A percentile compares a stretch with the other conserved stretches of the same genome.
These are phyloP conservation scores for Apiospora pterosperma DNA, from an alignment of 2,329 filamentous ascomycete genomes.

Conservation along the genomic window DNA sequence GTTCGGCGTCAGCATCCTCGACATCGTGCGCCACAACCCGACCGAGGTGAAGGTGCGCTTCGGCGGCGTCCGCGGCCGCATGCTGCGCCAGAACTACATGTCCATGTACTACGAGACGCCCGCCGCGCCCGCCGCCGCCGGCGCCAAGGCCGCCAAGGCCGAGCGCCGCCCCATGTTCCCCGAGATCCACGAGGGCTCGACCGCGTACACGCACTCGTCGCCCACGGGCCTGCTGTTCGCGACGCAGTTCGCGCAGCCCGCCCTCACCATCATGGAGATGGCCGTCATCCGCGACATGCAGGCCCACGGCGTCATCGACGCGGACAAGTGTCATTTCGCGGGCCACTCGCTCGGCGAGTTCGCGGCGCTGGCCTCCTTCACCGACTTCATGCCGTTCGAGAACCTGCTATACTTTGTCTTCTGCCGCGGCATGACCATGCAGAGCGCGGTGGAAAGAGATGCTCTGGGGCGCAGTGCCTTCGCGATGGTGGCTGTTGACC, in stretches of 20 bases:
- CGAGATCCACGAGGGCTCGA: constrained; percentile 17
- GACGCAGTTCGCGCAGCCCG: constrained; percentile 33
- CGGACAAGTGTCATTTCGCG: constrained; percentile 18
- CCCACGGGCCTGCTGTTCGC: constrained; percentile 26
- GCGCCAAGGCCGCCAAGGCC: background rate
- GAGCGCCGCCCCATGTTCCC: constrained; percentile 17
- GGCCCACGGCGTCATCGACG: constrained; percentile 22
- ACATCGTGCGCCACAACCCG: constrained; percentile 35
- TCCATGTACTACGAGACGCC: constrained; percentile 17
- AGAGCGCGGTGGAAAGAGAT: constrained; percentile 26
- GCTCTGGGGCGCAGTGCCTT: constrained; percentile 19
- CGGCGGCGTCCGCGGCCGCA: constrained; percentile 28
- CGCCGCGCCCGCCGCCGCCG: constrained; percentile 13
- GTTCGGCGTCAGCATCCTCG: constrained; percentile 26
- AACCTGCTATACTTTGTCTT: constrained; percentile 23
- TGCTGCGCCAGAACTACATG: constrained; percentile 32
- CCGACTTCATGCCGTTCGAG: constrained; percentile 24
- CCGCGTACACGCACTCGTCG: constrained; percentile 23
- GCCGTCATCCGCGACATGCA: constrained; percentile 25
- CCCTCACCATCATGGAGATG: constrained; percentile 26
- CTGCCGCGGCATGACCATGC: constrained; percentile 31
- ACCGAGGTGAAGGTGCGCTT: constrained; percentile 34
- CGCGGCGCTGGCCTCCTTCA: constrained; percentile 21
- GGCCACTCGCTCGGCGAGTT: constrained; percentile 33
- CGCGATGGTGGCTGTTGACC: constrained; percentile 28